Conservation (phyloP, 441 rosid genomes). For the Hura crepitans region DNA sequence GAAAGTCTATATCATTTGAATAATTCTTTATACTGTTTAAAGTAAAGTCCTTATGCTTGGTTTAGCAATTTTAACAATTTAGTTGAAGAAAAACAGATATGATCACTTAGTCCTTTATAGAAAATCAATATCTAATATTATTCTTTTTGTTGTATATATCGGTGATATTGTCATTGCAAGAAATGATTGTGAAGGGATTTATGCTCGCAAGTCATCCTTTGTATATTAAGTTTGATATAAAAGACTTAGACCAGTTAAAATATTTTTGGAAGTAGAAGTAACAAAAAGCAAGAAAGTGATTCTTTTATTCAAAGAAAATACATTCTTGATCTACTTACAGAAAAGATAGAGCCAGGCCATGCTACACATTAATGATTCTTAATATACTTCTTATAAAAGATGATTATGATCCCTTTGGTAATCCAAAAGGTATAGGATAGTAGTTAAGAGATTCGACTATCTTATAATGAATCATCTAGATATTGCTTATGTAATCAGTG, state of each 20-base stretch:
- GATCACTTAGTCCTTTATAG: background rate
- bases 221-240: background rate
- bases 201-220: background rate
- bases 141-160: background rate
- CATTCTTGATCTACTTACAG: background rate
- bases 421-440: background rate
- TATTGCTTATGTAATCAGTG: background rate
- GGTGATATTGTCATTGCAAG: background rate
- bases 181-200: background rate
- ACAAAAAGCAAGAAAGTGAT: background rate
- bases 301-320: background rate
- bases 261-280: background rate
- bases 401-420: background rate
- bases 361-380: background rate
- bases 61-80: background rate
- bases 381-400: background rate
- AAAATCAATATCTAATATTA: background rate
- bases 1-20: background rate
- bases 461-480: background rate
- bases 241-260: background rate
- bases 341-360: background rate
- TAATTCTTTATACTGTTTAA: background rate
- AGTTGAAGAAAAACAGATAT: background rate
- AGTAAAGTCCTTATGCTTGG: constrained; percentile 6
- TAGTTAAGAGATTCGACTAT: background rate